Evolutionary conservation across 2,329 filamentous ascomycete species (phyloP), one percentile per base, ranked within the genome.

Genomic region (Nothophaeocryptopus gaeumannii): DNA sequence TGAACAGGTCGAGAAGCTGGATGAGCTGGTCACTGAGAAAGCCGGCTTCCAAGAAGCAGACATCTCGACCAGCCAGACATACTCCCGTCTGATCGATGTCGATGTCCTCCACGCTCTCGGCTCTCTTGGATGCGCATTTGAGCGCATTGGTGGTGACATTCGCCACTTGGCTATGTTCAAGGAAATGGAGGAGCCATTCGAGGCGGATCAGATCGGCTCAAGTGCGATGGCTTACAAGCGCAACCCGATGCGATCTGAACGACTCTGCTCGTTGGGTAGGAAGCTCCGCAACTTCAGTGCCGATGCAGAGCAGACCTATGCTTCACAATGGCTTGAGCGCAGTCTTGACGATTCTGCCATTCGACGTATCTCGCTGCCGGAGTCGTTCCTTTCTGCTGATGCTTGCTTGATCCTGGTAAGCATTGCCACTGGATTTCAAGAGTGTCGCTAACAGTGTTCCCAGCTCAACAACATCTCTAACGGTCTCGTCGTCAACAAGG

Each of bases 141-240:
- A 88, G 65, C 82, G 85, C 52, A 91, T 95, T 53, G 80, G 82
- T 41, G 78, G 79, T 39, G 87, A 92, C 62, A 86, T 93, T 58
- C 78, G 87, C 41, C 84, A 88, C 64, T 74, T 92, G 40, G 85
- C 85, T 5, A 76, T 79, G 63, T 79, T 83, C 72, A 95, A 96
- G 76, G 89, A 95, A 70, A 75, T 93, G 51, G 90, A 95, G 66
- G 88, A 91, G 74, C 88, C 88, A 0, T 88, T 89, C 61, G 87
- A 91, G 72, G 83, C 82, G 62, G 80, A 83, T 58, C 89, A 95
- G 72, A 89, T 91, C 59, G 87, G 85, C 26, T 81, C 76, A 38
- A 80, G 75, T 40, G 83, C 83, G 7, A 80, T 81, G 78, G 83
- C 83, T 2, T 86, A 85, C 74, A 86, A 86, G 74, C 78, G 82